Evolutionary conservation across 2,329 filamentous ascomycete genomes (phyloP), one percentile per base, ranked within the genome.

Genomic region (Fusarium marasasianum): DNA sequence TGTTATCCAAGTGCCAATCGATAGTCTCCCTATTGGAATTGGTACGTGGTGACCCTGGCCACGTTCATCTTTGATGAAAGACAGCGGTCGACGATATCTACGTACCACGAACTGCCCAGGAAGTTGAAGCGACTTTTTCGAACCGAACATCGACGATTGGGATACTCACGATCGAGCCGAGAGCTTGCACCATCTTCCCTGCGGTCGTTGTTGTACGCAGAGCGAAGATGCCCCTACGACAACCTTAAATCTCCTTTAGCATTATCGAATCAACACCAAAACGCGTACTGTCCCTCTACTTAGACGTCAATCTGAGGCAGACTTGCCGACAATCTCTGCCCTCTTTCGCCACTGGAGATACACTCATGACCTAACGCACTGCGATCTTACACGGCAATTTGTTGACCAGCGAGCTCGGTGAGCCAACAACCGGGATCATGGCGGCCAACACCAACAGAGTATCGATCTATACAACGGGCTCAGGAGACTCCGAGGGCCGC

Each of bases 401-500:
- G 48, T 66, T 41, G 66, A 56, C 62, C 60, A 61, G 64, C 65
- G 57, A 63, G 53, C 63, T 73, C 64, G 63, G 62, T 65, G 67
- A 63, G 57, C 68, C 66, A 67, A 74, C 68, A 64, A 65, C 55
- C 59, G 66, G 58, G 62, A 69, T 75, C 80, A 89, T 89, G 87
- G 84, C 87, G 77, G 81, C 83, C 76, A 88, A 85, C 79, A 82
- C 84, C 71, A 89, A 90, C 80, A 86, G 89, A 77, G 85, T 86
- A 80, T 91, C 89, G 68, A 90, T 85, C 79, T 90, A 88, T 84
- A 91, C 88, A 71, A 84, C 84, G 77, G 88, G 83, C 74, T 90
- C 86, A 74, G 87, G 87, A 69, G 82, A 83, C n/a, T 86, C 86
- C 65, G 89, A 90, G 55, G 84, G 84, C 77, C 88, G 87, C 74